A percentile compares a stretch with the other conserved stretches of the same genome.
Evolutionary conservation across 2,329 filamentous ascomycete genomes (phyloP).

Genomic region (Neonectria coccinea): DNA sequence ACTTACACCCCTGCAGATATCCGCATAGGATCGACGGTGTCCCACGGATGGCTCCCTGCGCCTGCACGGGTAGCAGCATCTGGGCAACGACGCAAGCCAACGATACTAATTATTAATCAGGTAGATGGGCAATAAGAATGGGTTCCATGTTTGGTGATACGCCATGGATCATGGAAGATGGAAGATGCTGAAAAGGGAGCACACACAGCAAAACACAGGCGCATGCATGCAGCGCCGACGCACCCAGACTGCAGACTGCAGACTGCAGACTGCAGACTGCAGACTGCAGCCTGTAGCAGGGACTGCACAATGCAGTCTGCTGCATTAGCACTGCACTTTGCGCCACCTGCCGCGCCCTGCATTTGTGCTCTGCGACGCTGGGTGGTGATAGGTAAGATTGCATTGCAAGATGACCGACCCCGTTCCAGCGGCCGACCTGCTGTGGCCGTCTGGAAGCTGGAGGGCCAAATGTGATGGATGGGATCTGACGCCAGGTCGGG

Average conservation of each 20-base stretch:
- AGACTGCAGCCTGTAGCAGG: not conserved
- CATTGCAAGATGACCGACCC: not conserved
- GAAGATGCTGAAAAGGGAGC: conserved; percentile 5
- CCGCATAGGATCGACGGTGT: conserved; percentile 23
- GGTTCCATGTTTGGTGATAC: not conserved
- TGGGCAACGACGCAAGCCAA: conserved; percentile 2
- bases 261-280: conserved; percentile 8
- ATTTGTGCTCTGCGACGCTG: conserved; percentile 1
- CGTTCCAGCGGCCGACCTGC: conserved; percentile 1
- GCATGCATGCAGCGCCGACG: conserved; percentile 25
- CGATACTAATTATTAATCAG: too few species aligned
- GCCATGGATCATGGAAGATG: conserved; percentile 14
- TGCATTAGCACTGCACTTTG: conserved; percentile 9
- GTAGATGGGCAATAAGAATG: conserved; percentile 8
- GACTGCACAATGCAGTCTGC: conserved; percentile 16
- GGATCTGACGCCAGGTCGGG: conserved; percentile 6
- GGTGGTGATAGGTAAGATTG: conserved; percentile 7
- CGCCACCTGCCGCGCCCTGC: not conserved
- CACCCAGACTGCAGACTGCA: conserved; percentile 14
- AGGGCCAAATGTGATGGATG: conserved; percentile 7
- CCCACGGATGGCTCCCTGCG: conserved; percentile 4
- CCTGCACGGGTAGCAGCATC: conserved; percentile 12
- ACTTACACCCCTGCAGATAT: conserved; percentile 3
- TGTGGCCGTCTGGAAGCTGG: conserved; percentile 6
- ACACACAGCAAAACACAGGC: conserved; percentile 25